Evolutionary conservation across 768 basidiomycete species (phyloP).

Genomic region (Ephemerocybe angulata): DNA sequence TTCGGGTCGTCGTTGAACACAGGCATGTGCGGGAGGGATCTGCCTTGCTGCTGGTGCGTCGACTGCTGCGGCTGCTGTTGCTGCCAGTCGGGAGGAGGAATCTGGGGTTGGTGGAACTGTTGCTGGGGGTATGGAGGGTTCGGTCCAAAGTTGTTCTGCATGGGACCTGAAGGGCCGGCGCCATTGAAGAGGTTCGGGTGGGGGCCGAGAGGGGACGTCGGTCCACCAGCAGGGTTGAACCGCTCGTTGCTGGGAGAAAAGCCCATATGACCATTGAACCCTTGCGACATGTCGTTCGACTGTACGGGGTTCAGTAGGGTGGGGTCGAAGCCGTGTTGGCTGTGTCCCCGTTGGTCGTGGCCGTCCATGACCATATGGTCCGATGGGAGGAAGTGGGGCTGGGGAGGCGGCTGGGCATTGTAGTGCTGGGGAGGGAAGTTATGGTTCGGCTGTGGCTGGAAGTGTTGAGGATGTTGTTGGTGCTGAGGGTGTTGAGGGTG

Average conservation of each 20-base stretch:
- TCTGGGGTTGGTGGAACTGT: background rate
- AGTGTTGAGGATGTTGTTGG: background rate
- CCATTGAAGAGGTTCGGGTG: background rate
- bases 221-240: background rate
- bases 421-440: background rate
- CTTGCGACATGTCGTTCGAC: background rate
- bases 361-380: constrained; percentile 38
- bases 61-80: background rate
- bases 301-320: constrained; percentile 49
- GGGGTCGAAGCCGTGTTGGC: constrained; percentile 45
- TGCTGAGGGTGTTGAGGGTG: background rate
- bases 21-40: too few species aligned
- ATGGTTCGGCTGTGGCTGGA: background rate
- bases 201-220: too few species aligned
- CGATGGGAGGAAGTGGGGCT: constrained; percentile 5
- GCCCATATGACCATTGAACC: background rate
- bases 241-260: background rate
- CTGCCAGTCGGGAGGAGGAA: background rate
- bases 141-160: background rate
- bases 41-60: background rate
- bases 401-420: background rate
- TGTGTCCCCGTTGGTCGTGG: constrained; percentile 18
- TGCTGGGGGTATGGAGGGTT: background rate
- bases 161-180: background rate
- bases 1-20: background rate